Evolutionary conservation across 345 rosid species (phyloP).

Genomic region (Raphanus raphanistrum): DNA sequence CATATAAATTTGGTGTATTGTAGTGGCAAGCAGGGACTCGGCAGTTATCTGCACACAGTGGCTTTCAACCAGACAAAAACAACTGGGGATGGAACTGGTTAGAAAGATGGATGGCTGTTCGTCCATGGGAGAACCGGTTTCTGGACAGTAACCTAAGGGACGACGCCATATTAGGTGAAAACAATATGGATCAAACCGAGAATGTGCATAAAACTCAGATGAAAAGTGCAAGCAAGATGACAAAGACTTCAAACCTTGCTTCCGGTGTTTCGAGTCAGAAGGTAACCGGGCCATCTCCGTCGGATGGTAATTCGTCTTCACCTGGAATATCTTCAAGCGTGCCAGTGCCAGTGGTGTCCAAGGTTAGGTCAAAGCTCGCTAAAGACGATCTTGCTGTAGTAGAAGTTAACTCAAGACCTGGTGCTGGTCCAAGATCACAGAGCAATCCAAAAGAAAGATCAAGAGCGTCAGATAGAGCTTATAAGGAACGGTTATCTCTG

Average conservation of each 20-base stretch:
- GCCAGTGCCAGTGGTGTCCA: slow-evolving; percentile 52
- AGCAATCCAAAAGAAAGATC: slow-evolving; percentile 92
- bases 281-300: slow-evolving; percentile 59
- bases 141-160: slow-evolving; percentile 86
- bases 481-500: slow-evolving; percentile 70
- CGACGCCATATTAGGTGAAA: slow-evolving; percentile 62
- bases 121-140: slow-evolving; percentile 99
- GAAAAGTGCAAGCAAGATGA: slow-evolving; percentile 58
- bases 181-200: slow-evolving; percentile 46
- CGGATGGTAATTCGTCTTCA: slow-evolving; percentile 66
- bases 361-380: slow-evolving; percentile 53
- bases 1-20: slow-evolving; percentile 14
- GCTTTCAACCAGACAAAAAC: slow-evolving; percentile 91
- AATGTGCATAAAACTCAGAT: slow-evolving; percentile 52
- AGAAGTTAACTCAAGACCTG: slow-evolving; percentile 56
- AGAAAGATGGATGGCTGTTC: slow-evolving; percentile 99
- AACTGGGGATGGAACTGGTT: slow-evolving; percentile 99
- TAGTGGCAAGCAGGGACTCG: slow-evolving; percentile 99
- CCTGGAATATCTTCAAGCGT: slow-evolving; percentile 57
- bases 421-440: slow-evolving; percentile 57
- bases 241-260: slow-evolving; percentile 40
- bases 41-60: slow-evolving; percentile 58
- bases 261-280: slow-evolving; percentile 57
- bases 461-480: slow-evolving; percentile 48
- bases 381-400: slow-evolving; percentile 53